phyloP scores from a whole-genome alignment of 2,329 filamentous ascomycete species.

The Xylaria polymorpha region DNA sequence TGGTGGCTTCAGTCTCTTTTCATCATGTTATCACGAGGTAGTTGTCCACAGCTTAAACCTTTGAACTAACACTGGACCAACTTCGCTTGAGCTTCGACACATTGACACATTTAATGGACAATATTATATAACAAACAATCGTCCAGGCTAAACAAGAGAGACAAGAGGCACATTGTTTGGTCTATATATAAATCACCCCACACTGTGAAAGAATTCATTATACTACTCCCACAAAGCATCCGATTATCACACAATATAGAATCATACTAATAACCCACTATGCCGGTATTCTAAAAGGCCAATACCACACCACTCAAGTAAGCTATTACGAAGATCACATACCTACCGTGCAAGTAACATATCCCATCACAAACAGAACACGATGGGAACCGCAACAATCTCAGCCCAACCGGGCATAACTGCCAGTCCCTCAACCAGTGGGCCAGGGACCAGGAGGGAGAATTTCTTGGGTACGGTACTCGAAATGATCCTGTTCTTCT shows the following conservation, averaged over 20 bases:
- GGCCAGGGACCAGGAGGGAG: too few species aligned
- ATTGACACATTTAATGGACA: neutral
- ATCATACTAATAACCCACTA: neutral
- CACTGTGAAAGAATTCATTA: neutral
- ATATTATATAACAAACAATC: constrained; percentile 2
- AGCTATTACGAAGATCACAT: neutral
- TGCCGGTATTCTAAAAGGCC: neutral
- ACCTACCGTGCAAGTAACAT: neutral
- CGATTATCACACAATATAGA: neutral
- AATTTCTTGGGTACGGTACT: neutral
- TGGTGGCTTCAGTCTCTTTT: neutral
- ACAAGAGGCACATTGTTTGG: constrained; percentile 7
- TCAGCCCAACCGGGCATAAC: neutral
- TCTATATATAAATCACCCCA: neutral
- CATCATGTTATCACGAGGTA: neutral
- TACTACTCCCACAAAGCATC: constrained; percentile 12
- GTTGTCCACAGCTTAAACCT: neutral
- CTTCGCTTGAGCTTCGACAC: neutral
- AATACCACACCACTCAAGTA: neutral
- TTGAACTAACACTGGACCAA: neutral
- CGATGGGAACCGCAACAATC: neutral
- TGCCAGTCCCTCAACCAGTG: too few species aligned
- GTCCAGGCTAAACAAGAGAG: neutral
- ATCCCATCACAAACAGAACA: neutral
- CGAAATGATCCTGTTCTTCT: neutral